Evolutionary conservation across 768 basidiomycete genomes (phyloP).

Genomic region (Sporobolomyces pararoseus): DNA sequence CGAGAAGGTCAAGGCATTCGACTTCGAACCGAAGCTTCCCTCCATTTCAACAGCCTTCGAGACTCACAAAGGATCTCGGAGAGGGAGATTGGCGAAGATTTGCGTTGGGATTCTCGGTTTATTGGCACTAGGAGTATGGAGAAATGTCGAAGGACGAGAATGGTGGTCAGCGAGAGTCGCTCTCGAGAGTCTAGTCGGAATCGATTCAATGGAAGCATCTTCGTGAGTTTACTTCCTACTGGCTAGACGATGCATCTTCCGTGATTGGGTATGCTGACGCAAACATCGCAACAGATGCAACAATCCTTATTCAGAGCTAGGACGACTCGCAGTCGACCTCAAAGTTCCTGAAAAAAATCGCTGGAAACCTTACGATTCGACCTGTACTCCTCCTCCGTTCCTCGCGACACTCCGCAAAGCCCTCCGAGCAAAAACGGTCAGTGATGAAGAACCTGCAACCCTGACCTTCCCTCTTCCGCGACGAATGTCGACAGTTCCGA

Average conservation of each 20-base stretch:
- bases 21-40: not conserved
- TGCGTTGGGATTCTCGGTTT: not conserved
- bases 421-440: not conserved
- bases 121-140: too few relatives aligned
- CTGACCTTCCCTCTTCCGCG: constrained; percentile 15
- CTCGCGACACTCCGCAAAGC: constrained; percentile 26
- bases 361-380: not conserved
- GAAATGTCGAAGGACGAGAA: too few relatives aligned
- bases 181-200: too few relatives aligned
- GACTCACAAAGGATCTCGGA: not conserved
- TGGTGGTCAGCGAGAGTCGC: too few relatives aligned
- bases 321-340: constrained; percentile 5
- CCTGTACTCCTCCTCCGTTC: constrained; percentile 26
- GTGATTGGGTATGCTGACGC: too few relatives aligned
- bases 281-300: constrained; percentile 34
- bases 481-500: not conserved
- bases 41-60: not conserved
- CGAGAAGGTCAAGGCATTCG: not conserved
- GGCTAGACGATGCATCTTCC: too few relatives aligned
- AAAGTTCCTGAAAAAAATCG: constrained; percentile 10
- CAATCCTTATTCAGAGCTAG: constrained; percentile 36
- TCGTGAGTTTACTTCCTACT: not conserved
- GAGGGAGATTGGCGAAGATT: not conserved
- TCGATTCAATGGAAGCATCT: not conserved
- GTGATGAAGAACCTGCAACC: not conserved